phyloP scores from a whole-genome alignment of 2,329 filamentous ascomycete species.

The Alternaria sp. region DNA sequence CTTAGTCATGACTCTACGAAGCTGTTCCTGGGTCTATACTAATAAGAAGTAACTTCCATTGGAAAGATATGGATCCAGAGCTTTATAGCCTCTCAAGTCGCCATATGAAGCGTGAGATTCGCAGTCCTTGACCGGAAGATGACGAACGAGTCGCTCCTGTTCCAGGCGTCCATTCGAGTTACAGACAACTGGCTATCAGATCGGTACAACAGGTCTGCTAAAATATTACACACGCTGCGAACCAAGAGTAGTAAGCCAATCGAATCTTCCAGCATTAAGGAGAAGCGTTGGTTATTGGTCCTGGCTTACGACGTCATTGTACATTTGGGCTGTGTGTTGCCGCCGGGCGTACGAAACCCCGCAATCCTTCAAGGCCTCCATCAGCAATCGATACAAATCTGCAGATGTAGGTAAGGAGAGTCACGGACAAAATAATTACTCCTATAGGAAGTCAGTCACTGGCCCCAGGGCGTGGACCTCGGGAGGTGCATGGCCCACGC shows the following conservation, averaged over 20 bases:
- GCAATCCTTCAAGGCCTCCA: neutral
- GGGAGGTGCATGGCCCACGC: neutral
- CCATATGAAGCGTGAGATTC: neutral
- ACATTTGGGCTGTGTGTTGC: neutral
- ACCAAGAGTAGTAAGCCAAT: neutral
- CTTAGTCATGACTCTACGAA: constrained; percentile 13
- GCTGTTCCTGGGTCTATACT: neutral
- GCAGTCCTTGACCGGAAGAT: neutral
- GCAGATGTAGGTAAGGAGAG: neutral
- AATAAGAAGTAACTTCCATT: neutral
- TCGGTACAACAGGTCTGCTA: neutral
- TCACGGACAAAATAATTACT: neutral
- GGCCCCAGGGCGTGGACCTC: neutral
- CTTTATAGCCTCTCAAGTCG: neutral
- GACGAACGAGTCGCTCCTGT: too few species aligned
- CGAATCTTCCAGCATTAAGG: neutral
- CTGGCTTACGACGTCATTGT: neutral
- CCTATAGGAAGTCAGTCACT: neutral
- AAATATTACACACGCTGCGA: neutral
- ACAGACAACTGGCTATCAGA: neutral
- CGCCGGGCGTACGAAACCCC: neutral
- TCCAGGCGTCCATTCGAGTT: neutral
- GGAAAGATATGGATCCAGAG: too few species aligned
- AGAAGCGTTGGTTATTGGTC: neutral
- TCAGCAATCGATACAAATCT: neutral